Evolutionary conservation across 768 basidiomycete species (phyloP).

Genomic region (Rubroboletus satanas): DNA sequence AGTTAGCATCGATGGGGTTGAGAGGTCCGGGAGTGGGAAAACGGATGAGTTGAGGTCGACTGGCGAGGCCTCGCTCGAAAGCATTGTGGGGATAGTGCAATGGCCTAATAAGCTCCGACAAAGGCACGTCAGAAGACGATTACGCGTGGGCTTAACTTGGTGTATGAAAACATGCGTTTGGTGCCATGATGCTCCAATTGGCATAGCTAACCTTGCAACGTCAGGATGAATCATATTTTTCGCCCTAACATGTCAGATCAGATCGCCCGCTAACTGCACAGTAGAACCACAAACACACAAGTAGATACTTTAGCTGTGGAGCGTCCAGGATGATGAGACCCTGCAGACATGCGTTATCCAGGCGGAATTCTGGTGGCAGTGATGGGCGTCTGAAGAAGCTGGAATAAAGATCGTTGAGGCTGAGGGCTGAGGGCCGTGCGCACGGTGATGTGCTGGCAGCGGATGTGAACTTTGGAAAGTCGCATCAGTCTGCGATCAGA

Average conservation of each 20-base stretch:
- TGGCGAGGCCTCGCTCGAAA: neutral
- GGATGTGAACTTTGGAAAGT: neutral
- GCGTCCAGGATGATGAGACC: conserved; percentile 1
- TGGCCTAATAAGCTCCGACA: conserved; percentile 5
- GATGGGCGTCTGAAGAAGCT: conserved; percentile 5
- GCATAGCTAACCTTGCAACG: neutral
- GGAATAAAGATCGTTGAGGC: neutral
- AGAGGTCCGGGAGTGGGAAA: neutral
- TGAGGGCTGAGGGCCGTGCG: conserved; percentile 8
- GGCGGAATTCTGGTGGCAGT: neutral
- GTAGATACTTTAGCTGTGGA: neutral
- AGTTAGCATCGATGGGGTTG: neutral
- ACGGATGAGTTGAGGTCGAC: neutral
- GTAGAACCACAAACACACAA: neutral
- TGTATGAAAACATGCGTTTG: conserved; percentile 9
- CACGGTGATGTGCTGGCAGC: neutral
- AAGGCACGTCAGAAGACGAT: neutral
- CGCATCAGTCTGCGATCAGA: neutral
- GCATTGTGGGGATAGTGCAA: neutral
- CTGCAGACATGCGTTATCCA: conserved; percentile 14
- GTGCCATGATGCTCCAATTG: neutral
- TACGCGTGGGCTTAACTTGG: conserved; percentile 1
- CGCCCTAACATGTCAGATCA: neutral
- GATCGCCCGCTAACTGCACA: neutral
- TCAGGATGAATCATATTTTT: neutral